phyloP scores from a whole-genome alignment of 2,329 filamentous ascomycete genomes.

The Microdochium nivale region DNA sequence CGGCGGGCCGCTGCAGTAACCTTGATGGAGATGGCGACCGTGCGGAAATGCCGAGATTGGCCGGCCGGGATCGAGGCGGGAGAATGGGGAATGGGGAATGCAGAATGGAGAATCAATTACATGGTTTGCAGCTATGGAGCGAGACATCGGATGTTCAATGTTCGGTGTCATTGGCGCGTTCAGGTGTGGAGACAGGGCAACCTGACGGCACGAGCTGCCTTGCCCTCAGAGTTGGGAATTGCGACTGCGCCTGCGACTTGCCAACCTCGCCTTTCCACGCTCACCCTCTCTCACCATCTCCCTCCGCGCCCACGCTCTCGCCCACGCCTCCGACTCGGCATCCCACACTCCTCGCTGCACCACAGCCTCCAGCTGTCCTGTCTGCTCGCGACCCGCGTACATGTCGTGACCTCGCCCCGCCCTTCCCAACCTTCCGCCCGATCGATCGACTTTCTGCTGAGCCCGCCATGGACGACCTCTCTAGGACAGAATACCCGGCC shows the following conservation, averaged over 20 bases:
- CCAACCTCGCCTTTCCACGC: background rate
- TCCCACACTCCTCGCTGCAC: background rate
- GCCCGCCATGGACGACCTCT: constrained; percentile 60
- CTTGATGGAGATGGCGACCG: background rate
- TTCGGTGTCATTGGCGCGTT: background rate
- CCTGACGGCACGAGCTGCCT: background rate
- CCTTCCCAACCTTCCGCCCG: constrained; percentile 5
- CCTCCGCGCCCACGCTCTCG: background rate
- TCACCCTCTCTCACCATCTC: background rate
- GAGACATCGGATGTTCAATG: too few species aligned
- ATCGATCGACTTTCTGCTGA: background rate
- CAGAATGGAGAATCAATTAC: too few species aligned
- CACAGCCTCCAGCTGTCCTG: background rate
- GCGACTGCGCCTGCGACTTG: background rate
- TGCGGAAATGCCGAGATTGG: background rate
- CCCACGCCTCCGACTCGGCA: background rate
- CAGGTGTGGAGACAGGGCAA: background rate
- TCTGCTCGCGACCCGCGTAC: constrained; percentile 4
- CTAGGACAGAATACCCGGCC: constrained; percentile 83
- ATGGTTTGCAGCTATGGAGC: too few species aligned
- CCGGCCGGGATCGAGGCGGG: background rate
- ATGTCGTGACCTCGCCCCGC: constrained; percentile 18
- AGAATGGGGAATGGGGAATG: background rate
- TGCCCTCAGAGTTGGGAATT: background rate
- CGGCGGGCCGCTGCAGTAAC: too few species aligned